Evolutionary conservation across 2,329 filamentous ascomycete genomes (phyloP).

Genomic region (Didymella segeticola): DNA sequence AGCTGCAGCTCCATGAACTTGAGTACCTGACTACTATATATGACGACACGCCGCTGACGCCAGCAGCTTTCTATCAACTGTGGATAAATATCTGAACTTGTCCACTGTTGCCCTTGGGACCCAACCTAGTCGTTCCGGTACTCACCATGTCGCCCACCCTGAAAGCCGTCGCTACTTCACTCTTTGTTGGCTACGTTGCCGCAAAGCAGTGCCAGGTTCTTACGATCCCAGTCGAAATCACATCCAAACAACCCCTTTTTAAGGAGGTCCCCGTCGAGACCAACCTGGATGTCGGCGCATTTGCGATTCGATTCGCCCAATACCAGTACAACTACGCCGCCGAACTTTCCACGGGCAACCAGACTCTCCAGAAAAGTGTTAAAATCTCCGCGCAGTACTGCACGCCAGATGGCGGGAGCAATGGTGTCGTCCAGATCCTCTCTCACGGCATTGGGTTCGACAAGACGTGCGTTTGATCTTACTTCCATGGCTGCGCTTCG

Average conservation of each 20-base stretch:
- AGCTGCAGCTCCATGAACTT: constrained; percentile 1
- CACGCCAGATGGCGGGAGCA: constrained; percentile 54
- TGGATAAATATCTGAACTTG: neutral
- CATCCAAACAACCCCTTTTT: constrained; percentile 62
- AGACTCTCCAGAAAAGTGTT: constrained; percentile 61
- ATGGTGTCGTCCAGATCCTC: constrained; percentile 55
- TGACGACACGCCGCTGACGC: constrained; percentile 4
- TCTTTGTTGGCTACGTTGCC: constrained; percentile 27
- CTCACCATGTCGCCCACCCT: constrained; percentile 19
- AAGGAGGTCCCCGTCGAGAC: constrained; percentile 54
- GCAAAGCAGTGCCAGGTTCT: constrained; percentile 56
- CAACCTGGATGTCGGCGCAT: constrained; percentile 65
- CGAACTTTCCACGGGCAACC: constrained; percentile 56
- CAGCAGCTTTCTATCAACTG: neutral
- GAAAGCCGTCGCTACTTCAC: constrained; percentile 20
- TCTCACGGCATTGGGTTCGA: constrained; percentile 64
- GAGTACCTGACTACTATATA: constrained; percentile 3
- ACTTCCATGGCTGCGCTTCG: neutral
- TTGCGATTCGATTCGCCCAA: constrained; percentile 47
- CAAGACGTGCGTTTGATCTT: constrained; percentile 48
- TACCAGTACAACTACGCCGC: constrained; percentile 55
- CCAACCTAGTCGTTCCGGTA: neutral
- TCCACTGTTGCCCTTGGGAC: neutral
- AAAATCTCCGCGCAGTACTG: constrained; percentile 68
- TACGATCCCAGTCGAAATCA: constrained; percentile 63